Evolutionary conservation across 2,329 filamentous ascomycete genomes (phyloP), one percentile per base, ranked within the genome.

Genomic region (Plectosphaerella cucumerina): DNA sequence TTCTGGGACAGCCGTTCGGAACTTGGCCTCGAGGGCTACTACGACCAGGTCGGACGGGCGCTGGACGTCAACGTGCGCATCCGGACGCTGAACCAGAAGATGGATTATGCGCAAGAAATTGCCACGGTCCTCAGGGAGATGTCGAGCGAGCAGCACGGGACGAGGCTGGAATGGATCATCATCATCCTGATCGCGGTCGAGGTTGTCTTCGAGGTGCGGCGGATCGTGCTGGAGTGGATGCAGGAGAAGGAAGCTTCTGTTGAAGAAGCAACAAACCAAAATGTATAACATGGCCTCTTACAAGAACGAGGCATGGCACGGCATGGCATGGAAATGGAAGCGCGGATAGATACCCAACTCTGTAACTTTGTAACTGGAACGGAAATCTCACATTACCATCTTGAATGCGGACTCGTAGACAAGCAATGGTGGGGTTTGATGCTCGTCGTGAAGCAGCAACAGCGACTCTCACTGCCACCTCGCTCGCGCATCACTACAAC

Each of bases 101-200:
- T 99, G 82, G 93, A 96, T 63, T 97, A 99, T 66, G 94, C 93
- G 1, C 89, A 94, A 63, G 93, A 97, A 68, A 97, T 97, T 66
- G 91, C 94, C 6, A 89, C 79, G 48, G 92, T 97, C 15, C 72
- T 97, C 54, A 79, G 94, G 52, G 90, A 97, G 67, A 85, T 92
- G 65, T 78, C 95, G 50, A 95, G 89, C 64, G 92, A 97, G 74
- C 90, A 90, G 66, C 91, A 97, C 64, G 88, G 90, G 15, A 83
- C 92, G 26, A 79, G 90, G 50, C 76, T 99, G 11, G 94, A 97
- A 71, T 93, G 90, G 87, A 95, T 95, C 60, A 97, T 99, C 65
- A 97, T 99, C 61, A 76, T 89, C 3, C 79, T 99, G 50, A 99
- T 99, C 64, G 84, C 89, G 2, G 87, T 97, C 33, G 94, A 99